These are phyloP conservation scores for Dendrocalamus latiflorus DNA, from an alignment of 202 grass and related monocot genomes.

Conservation along the genomic window DNA sequence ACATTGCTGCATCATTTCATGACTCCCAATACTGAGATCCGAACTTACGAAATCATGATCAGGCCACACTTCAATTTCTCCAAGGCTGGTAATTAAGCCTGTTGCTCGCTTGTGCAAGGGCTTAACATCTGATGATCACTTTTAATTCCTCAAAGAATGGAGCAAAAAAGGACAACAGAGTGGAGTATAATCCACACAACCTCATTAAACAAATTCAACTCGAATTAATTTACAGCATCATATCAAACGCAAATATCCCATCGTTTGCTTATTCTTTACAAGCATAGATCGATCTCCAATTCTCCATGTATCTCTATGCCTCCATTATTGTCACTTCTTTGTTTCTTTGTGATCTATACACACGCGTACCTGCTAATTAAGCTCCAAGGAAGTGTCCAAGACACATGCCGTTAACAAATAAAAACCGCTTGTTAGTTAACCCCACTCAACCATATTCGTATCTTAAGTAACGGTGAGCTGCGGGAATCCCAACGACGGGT, in stretches of 20 bases:
- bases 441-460: not conserved
- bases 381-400: not conserved
- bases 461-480: constrained; percentile 44
- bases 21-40: not conserved
- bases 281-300: constrained; percentile 1
- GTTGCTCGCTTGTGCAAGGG: not conserved
- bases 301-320: not conserved
- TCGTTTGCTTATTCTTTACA: constrained; percentile 30
- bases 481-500: constrained; percentile 26
- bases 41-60: not conserved
- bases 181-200: not conserved
- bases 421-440: not conserved
- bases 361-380: not conserved
- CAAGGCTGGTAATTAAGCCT: not conserved
- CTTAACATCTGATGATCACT: not conserved
- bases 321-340: not conserved
- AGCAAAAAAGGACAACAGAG: not conserved
- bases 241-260: not conserved
- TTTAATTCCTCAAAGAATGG: not conserved
- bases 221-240: not conserved
- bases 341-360: not conserved
- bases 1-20: not conserved
- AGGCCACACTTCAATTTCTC: not conserved
- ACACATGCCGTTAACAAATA: not conserved
- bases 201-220: not conserved